Conservation (phyloP, 2,329 filamentous ascomycete species). For the Fusarium austroafricanum region DNA sequence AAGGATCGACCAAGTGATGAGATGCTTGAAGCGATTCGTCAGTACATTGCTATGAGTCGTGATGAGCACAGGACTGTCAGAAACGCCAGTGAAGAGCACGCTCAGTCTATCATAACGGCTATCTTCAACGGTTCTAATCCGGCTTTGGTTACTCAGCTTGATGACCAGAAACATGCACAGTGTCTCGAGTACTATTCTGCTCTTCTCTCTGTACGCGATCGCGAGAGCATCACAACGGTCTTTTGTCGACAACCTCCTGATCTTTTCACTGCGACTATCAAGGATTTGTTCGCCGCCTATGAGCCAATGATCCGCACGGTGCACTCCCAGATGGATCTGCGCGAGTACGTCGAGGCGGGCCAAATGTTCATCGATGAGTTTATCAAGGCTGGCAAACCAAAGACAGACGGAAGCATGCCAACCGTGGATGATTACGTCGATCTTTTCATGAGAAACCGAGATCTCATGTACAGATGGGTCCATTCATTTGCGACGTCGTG, state of each 20-base stretch:
- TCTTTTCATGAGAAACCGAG: conserved; percentile 72
- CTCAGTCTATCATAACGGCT: conserved; percentile 71
- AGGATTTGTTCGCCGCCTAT: conserved; percentile 73
- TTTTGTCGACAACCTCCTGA: conserved; percentile 78
- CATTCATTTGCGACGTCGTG: conserved; percentile 77
- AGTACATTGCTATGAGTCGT: conserved; percentile 64
- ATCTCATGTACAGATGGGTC: conserved; percentile 74
- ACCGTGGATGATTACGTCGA: conserved; percentile 79
- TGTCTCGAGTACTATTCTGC: conserved; percentile 78
- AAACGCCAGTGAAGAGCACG: conserved; percentile 61
- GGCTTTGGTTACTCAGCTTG: conserved; percentile 59
- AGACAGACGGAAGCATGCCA: conserved; percentile 55
- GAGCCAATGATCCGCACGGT: conserved; percentile 79
- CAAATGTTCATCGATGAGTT: conserved; percentile 79
- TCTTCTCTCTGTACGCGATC: conserved; percentile 77
- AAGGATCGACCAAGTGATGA: conserved; percentile 68
- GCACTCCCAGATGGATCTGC: conserved; percentile 78
- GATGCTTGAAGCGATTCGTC: conserved; percentile 69
- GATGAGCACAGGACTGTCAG: conserved; percentile 70
- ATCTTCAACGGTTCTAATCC: conserved; percentile 70
- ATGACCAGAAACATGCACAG: conserved; percentile 69
- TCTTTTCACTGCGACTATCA: conserved; percentile 74
- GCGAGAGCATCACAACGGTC: conserved; percentile 74
- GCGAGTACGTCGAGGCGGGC: conserved; percentile 73
- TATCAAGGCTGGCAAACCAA: conserved; percentile 68